Conservation (phyloP, 192 early-diverging fungal genomes). For the Backusella mclennaniae region DNA sequence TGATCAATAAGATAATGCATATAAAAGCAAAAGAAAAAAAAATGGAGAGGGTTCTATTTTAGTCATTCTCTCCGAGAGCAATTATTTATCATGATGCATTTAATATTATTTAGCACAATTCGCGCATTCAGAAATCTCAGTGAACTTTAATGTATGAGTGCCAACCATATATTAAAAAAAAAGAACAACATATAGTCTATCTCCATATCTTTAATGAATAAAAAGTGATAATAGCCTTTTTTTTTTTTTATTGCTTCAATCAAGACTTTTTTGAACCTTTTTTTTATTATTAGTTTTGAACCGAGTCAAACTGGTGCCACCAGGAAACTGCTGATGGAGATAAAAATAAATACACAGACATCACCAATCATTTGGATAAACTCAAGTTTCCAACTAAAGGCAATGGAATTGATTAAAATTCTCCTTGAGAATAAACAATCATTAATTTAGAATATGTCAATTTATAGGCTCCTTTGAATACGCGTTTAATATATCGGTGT, state of each 20-base stretch:
- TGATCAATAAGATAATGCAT: neutral
- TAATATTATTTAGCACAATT: neutral
- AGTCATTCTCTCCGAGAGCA: neutral
- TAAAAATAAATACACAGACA: neutral
- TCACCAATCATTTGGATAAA: neutral
- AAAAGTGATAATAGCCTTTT: neutral
- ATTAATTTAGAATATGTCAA: neutral
- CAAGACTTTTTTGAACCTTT: neutral
- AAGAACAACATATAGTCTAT: neutral
- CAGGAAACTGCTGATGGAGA: neutral
- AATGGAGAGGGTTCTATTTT: neutral
- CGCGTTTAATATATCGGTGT: neutral
- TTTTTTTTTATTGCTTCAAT: neutral
- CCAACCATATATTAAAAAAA: neutral
- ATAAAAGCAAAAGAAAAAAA: neutral
- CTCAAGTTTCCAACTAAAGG: neutral
- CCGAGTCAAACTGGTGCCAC: neutral
- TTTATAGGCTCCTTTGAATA: neutral
- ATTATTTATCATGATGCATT: neutral
- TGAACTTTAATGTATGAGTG: neutral
- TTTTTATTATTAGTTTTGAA: neutral
- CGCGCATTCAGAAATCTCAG: neutral
- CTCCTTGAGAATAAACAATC: neutral
- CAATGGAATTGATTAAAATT: neutral
- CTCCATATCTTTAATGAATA: neutral